A percentile compares a stretch with the other conserved stretches of the same genome.
These are phyloP conservation scores for Elsinoe arachidis DNA, from an alignment of 2,329 filamentous ascomycete species.

Conservation along the genomic window DNA sequence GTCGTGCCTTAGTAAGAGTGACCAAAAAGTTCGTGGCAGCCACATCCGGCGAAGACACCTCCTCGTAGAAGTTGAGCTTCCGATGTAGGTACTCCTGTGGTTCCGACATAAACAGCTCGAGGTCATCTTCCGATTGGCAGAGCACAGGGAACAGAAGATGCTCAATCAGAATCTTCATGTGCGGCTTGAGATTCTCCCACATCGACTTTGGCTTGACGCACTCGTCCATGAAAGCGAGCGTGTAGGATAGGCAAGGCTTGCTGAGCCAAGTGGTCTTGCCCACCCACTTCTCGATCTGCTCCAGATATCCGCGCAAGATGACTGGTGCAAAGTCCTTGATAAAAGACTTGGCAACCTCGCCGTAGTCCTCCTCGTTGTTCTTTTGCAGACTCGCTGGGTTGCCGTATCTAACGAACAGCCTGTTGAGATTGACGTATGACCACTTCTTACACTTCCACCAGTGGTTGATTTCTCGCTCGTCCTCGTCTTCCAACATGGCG, in stretches of 20 bases:
- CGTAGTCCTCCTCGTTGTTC: slow-evolving; percentile 65
- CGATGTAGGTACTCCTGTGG: slow-evolving; percentile 95
- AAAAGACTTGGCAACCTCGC: slow-evolving; percentile 81
- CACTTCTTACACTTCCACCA: slow-evolving; percentile 99
- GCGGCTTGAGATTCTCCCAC: slow-evolving; percentile 88
- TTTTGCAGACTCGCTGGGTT: slow-evolving; percentile 70
- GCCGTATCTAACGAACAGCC: slow-evolving; percentile 87
- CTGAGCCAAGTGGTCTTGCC: slow-evolving; percentile 90
- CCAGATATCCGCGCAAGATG: slow-evolving; percentile 88
- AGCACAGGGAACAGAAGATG: slow-evolving; percentile 94
- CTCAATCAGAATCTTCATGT: slow-evolving; percentile 85
- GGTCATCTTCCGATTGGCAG: slow-evolving; percentile 83
- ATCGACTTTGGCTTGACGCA: slow-evolving; percentile 95
- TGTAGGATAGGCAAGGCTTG: slow-evolving; percentile 87
- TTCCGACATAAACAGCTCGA: slow-evolving; percentile 88
- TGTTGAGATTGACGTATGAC: slow-evolving; percentile 96
- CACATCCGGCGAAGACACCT: slow-evolving; percentile 89
- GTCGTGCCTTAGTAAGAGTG: slow-evolving; percentile 83
- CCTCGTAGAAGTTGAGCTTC: slow-evolving; percentile 96
- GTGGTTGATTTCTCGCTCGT: slow-evolving; percentile 85
- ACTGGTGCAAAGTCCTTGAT: slow-evolving; percentile 86
- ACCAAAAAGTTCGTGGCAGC: slow-evolving; percentile 95
- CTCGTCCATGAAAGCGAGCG: slow-evolving; percentile 89
- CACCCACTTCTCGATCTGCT: slow-evolving; percentile 96
- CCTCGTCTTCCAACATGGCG: slow-evolving; percentile 68